A percentile compares a stretch with the other conserved stretches of the same genome.
Conservation (phyloP, 202 grass and related monocot species). For the Zizania palustris region DNA sequence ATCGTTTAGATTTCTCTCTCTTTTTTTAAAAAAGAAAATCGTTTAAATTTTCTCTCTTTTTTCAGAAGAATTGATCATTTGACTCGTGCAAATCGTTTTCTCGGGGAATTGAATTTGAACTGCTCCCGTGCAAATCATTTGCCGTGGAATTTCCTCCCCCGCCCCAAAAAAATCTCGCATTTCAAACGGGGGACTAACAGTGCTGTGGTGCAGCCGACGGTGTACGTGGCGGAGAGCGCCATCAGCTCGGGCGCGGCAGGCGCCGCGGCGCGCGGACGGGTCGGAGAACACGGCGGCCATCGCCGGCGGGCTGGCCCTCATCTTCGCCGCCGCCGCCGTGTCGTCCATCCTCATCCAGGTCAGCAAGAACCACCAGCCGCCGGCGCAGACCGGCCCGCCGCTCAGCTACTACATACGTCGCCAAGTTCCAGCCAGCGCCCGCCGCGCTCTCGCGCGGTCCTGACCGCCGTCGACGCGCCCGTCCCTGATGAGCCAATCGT, state of each 20-base stretch:
- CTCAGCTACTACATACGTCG: slow-evolving; percentile 96
- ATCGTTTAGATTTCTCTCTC: no score
- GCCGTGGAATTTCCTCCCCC: no score
- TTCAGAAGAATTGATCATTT: no score
- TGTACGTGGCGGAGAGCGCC: slow-evolving; percentile 89
- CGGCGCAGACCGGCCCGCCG: slow-evolving; percentile 62
- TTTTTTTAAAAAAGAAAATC: no score
- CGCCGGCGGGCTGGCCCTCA: slow-evolving; percentile 57
- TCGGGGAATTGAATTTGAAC: no score
- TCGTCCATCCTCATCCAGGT: slow-evolving; percentile 81
- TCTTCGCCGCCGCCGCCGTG: slow-evolving; percentile 61
- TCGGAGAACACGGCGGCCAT: slow-evolving; percentile 79
- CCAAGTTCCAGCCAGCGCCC: slow-evolving; percentile 80
- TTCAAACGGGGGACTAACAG: no score
- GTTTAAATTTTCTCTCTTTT: no score
- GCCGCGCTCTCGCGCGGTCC: slow-evolving; percentile 36
- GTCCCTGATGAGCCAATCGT: slow-evolving; percentile 5
- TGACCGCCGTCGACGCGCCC: slow-evolving; percentile 42
- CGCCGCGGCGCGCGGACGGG: slow-evolving; percentile 69
- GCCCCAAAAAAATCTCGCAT: no score
- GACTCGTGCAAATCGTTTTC: no score
- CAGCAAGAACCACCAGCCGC: slow-evolving; percentile 66
- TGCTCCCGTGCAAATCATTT: no score
- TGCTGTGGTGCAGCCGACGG: slow-evolving; percentile 54
- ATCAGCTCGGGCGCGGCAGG: slow-evolving; percentile 79